A percentile compares a stretch with the other conserved stretches of the same genome.
Evolutionary conservation across 345 rosid genomes (phyloP).

Genomic region (Populus pruinosa): DNA sequence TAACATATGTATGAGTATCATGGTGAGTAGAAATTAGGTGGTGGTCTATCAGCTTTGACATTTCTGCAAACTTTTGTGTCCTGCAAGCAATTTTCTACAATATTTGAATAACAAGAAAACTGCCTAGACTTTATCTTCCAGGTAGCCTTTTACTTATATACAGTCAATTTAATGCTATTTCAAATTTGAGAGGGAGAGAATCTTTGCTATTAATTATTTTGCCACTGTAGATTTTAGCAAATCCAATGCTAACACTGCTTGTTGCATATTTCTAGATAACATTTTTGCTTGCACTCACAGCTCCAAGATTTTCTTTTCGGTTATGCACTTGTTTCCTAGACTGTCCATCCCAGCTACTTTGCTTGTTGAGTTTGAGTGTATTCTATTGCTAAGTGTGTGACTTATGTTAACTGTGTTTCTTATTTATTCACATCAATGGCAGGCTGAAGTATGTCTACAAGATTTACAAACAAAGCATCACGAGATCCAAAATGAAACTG

Average conservation of each 20-base stretch:
- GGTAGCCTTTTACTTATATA: not conserved
- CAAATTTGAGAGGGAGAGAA: not conserved
- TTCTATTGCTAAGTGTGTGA: not conserved
- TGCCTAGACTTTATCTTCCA: not conserved
- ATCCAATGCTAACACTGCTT: not conserved
- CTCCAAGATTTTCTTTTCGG: not conserved
- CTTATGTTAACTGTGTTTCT: not conserved
- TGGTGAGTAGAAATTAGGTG: not conserved
- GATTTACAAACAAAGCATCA: constrained; percentile 38
- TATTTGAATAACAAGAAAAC: not conserved
- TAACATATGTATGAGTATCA: too few species aligned
- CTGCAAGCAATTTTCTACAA: not conserved
- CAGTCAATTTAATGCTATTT: not conserved
- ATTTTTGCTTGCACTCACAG: not conserved
- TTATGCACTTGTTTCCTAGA: not conserved
- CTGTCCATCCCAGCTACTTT: not conserved
- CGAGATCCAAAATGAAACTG: constrained; percentile 32
- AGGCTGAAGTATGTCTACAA: constrained; percentile 51
- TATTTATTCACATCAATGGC: constrained; percentile 7
- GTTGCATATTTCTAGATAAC: not conserved
- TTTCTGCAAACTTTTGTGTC: not conserved
- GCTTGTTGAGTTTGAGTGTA: not conserved
- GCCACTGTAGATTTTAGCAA: not conserved
- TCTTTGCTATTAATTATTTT: not conserved
- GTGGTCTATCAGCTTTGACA: not conserved